Percentiles rank a stretch among this genome's conserved stretches.
Conservation (phyloP, 2,329 filamentous ascomycete genomes). For the Tolypocladium pustulatum region DNA sequence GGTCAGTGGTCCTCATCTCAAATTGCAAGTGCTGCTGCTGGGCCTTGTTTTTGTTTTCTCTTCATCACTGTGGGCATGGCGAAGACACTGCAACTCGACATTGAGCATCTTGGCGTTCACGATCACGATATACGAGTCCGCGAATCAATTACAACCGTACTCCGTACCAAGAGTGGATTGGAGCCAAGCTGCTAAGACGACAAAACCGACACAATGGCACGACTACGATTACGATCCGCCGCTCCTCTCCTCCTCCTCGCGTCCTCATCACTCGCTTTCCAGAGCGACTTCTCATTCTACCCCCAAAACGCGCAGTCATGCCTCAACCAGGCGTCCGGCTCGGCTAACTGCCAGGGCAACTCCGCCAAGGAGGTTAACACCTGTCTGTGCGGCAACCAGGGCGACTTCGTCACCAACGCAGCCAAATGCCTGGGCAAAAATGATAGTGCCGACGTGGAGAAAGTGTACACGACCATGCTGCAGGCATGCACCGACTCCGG, state of each 20-base stretch:
- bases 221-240: conserved; percentile 11
- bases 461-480: conserved; percentile 32
- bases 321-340: conserved; percentile 27
- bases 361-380: conserved; percentile 30
- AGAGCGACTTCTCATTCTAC: conserved; percentile 24
- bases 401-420: conserved; percentile 35
- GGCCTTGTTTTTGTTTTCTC: neutral
- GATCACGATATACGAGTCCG: neutral
- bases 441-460: conserved; percentile 22
- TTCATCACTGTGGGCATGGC: too few relatives aligned
- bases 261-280: conserved; percentile 10
- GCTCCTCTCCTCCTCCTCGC: conserved; percentile 16
- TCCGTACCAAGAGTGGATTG: neutral
- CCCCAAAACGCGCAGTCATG: conserved; percentile 25
- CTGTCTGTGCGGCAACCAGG: conserved; percentile 39
- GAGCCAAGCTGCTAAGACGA: neutral
- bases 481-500: conserved; percentile 31
- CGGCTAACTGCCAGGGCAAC: conserved; percentile 28
- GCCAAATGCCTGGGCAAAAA: conserved; percentile 33
- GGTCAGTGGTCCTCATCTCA: neutral
- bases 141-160: neutral
- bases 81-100: neutral
- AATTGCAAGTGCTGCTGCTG: neutral
- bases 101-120: neutral
- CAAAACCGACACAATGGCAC: conserved; percentile 11